Evolutionary conservation across 768 basidiomycete species (phyloP).

Genomic region (Rubroboletus satanas): DNA sequence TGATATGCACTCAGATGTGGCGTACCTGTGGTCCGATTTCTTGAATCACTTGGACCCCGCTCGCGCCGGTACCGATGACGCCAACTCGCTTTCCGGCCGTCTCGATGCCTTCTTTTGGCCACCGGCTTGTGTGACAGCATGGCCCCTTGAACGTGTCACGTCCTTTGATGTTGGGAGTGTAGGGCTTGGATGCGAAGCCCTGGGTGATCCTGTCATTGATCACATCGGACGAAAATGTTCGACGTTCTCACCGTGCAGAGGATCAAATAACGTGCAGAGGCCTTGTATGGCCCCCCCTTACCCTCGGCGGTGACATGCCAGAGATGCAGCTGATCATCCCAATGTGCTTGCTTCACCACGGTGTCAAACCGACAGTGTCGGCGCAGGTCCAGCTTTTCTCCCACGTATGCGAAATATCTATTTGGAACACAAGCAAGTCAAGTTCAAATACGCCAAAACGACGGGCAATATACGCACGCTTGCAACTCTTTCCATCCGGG

Average conservation of each 20-base stretch:
- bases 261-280: constrained; percentile 4
- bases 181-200: constrained; percentile 8
- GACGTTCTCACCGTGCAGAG: constrained; percentile 6
- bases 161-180: constrained; percentile 14
- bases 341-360: constrained; percentile 9
- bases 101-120: constrained; percentile 13
- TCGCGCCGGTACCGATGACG: constrained; percentile 13
- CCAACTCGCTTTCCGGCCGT: constrained; percentile 8
- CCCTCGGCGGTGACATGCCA: constrained; percentile 11
- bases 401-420: constrained; percentile 10
- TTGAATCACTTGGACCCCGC: constrained; percentile 12
- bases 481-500: constrained; percentile 8
- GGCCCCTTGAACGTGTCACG: constrained; percentile 7
- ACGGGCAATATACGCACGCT: neutral
- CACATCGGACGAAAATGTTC: neutral
- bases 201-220: neutral
- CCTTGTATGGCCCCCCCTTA: neutral
- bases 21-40: constrained; percentile 14
- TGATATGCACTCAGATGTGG: neutral
- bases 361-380: constrained; percentile 13
- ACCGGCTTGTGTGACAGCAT: constrained; percentile 5
- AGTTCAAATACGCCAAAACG: too few relatives aligned
- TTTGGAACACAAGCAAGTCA: neutral
- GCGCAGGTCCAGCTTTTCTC: constrained; percentile 9
- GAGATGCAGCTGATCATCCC: constrained; percentile 13